Evolutionary conservation across 306 rosid genomes (phyloP).

Genomic region (Pterocarpus santalinus): DNA sequence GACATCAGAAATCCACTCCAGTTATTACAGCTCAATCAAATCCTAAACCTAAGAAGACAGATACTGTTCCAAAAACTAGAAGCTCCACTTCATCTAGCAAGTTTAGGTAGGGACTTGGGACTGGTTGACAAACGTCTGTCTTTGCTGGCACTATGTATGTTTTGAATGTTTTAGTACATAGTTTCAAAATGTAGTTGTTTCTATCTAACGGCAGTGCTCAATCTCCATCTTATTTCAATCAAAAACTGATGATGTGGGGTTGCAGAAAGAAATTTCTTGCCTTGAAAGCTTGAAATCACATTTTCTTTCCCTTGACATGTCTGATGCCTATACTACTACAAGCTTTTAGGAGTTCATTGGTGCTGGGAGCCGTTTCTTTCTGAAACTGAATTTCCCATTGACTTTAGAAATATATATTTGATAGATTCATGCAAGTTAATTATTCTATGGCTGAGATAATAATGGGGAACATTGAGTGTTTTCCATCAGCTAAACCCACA

Average conservation of each 20-base stretch:
- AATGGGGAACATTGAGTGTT: constrained; percentile 11
- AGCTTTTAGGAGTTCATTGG: constrained; percentile 14
- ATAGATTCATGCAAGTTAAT: too few species aligned
- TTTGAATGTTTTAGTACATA: constrained; percentile 36
- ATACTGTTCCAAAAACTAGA: constrained; percentile 62
- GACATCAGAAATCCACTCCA: constrained; percentile 62
- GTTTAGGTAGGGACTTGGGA: constrained; percentile 61
- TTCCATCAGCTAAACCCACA: constrained; percentile 28
- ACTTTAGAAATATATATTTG: too few species aligned
- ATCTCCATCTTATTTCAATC: constrained; percentile 29
- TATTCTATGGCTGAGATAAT: neutral
- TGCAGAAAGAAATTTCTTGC: constrained; percentile 20
- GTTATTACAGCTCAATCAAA: constrained; percentile 58
- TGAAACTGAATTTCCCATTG: constrained; percentile 30
- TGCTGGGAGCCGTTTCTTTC: constrained; percentile 6
- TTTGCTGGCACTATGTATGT: constrained; percentile 37
- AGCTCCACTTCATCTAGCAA: constrained; percentile 81
- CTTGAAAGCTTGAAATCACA: constrained; percentile 37
- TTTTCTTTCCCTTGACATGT: neutral
- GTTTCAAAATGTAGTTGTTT: constrained; percentile 24
- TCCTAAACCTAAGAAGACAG: constrained; percentile 84
- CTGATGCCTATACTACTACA: neutral
- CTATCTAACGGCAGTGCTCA: neutral
- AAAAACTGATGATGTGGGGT: constrained; percentile 7
- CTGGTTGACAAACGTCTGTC: constrained; percentile 36